These are phyloP conservation scores for Globisporangium uncinulatum DNA, from an alignment of 352 stramenopile genomes.

Conservation along the genomic window DNA sequence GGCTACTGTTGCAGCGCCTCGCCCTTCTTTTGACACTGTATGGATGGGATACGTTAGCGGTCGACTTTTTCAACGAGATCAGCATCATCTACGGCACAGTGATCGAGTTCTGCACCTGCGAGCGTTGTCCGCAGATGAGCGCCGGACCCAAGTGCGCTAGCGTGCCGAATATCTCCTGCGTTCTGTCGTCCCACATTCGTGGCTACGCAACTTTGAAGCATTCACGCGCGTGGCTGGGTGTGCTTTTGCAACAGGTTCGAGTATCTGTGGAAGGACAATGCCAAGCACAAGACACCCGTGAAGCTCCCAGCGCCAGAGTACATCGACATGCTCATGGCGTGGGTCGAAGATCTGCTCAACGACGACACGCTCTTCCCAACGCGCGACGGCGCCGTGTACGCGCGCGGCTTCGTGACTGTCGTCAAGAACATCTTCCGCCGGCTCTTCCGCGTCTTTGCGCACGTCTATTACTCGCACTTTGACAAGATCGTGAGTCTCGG, in stretches of 20 bases:
- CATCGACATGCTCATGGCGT: constrained; percentile 91
- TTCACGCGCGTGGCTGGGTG: too few species aligned
- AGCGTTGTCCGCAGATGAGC: constrained; percentile 71
- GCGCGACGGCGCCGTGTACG: constrained; percentile 61
- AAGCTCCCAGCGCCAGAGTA: constrained; percentile 85
- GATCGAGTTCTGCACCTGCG: constrained; percentile 68
- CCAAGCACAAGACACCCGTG: constrained; percentile 62
- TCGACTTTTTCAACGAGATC: constrained; percentile 95
- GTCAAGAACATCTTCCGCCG: constrained; percentile 93
- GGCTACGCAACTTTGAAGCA: too few species aligned
- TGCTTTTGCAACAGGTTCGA: constrained; percentile 49
- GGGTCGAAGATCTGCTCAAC: constrained; percentile 87
- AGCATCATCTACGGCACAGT: constrained; percentile 91
- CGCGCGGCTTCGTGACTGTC: constrained; percentile 71
- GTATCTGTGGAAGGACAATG: constrained; percentile 85
- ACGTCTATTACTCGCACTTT: constrained; percentile 97
- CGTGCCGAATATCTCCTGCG: too few species aligned
- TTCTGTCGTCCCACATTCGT: too few species aligned
- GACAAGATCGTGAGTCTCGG: constrained; percentile 92
- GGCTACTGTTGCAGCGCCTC: not conserved
- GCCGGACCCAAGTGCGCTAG: constrained; percentile 48
- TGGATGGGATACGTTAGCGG: constrained; percentile 30
- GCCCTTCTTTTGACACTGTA: not conserved
- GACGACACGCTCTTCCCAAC: constrained; percentile 76
- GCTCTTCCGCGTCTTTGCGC: constrained; percentile 96